These are phyloP conservation scores for Geotrichum macrosporum DNA, from an alignment of 1,139 yeast species.

Conservation along the genomic window DNA sequence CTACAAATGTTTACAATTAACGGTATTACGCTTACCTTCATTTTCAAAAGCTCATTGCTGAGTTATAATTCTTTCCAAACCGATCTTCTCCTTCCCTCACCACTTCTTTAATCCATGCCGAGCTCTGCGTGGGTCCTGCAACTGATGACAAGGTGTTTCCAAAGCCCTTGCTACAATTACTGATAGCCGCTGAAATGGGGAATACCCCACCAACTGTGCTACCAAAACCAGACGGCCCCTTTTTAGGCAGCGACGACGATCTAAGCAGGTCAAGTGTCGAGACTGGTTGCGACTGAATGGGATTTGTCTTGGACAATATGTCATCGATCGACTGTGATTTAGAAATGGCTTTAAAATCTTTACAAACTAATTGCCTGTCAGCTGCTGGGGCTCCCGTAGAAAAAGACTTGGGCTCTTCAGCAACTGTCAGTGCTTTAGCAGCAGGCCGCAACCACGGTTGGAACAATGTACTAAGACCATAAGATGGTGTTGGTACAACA, in stretches of 20 bases:
- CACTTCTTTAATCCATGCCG: slow-evolving; percentile 18
- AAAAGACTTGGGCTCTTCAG: slow-evolving; percentile 1
- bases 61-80: slow-evolving; percentile 18
- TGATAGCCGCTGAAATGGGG: neutral
- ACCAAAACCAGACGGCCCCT: slow-evolving; percentile 2
- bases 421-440: too few relatives aligned
- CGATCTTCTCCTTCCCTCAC: slow-evolving; percentile 15
- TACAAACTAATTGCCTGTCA: slow-evolving; percentile 1
- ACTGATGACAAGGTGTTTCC: neutral
- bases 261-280: slow-evolving; percentile 19
- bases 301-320: neutral
- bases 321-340: slow-evolving; percentile 8
- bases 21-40: neutral
- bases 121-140: neutral
- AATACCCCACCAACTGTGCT: neutral
- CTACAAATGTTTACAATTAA: neutral
- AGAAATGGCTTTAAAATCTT: slow-evolving; percentile 3
- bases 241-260: slow-evolving; percentile 3
- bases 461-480: slow-evolving; percentile 17
- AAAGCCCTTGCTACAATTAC: neutral
- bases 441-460: slow-evolving; percentile 21
- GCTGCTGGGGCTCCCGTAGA: neutral
- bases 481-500: slow-evolving; percentile 9
- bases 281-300: neutral
- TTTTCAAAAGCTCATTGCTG: slow-evolving; percentile 12